These are phyloP conservation scores for Stramenopiles sp. DNA, from an alignment of 352 stramenopile genomes.

Conservation along the genomic window DNA sequence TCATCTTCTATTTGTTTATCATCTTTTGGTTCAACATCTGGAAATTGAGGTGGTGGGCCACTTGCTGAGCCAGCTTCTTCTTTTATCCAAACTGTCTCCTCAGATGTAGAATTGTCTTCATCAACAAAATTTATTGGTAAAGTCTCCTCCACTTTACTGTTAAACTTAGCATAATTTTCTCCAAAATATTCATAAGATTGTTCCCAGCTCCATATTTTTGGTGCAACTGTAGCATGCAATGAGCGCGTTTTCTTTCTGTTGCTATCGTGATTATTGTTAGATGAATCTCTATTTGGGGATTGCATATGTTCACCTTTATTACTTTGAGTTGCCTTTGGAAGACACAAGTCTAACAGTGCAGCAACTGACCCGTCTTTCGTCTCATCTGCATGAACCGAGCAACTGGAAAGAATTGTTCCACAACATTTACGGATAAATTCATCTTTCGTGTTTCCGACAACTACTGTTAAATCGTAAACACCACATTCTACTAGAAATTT, in stretches of 20 bases:
- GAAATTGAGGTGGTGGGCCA: background rate
- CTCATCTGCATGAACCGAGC: background rate
- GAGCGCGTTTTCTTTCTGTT: background rate
- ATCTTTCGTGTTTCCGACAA: background rate
- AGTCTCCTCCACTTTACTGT: background rate
- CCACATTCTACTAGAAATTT: conserved; percentile 3
- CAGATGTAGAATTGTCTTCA: background rate
- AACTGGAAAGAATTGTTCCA: conserved; percentile 1
- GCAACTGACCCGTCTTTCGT: background rate
- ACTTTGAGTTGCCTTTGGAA: background rate
- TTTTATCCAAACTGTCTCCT: background rate
- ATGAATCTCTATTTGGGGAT: background rate
- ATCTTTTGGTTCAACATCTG: background rate
- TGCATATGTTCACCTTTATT: background rate
- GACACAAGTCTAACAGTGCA: background rate
- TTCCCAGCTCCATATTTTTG: background rate
- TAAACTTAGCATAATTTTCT: background rate
- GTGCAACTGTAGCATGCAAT: background rate
- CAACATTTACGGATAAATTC: background rate
- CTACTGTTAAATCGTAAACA: background rate
- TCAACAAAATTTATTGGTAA: background rate
- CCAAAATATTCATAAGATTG: background rate
- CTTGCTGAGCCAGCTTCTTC: conserved; percentile 1
- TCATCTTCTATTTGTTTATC: background rate
- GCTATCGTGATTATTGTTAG: background rate